Percentiles rank a stretch among this genome's conserved stretches.
These are phyloP conservation scores for Tribonema minus DNA, from an alignment of 108 stramenopile genomes.

Conservation along the genomic window DNA sequence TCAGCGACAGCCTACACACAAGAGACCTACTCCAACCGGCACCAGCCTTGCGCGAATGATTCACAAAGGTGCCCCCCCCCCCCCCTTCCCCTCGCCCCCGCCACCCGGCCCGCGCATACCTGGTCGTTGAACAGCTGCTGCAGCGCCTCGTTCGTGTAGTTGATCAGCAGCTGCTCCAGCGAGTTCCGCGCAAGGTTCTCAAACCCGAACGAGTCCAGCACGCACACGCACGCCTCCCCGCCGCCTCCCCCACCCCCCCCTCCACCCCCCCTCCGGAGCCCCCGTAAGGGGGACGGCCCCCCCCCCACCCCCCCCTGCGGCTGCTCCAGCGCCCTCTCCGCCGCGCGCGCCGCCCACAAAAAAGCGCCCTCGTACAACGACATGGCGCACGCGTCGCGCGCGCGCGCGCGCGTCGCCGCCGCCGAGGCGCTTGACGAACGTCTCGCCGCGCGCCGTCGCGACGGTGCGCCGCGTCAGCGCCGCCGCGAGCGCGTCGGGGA, in stretches of 20 bases:
- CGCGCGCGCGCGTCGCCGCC: neutral
- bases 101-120: conserved; percentile 78
- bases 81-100: too few species aligned
- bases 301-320: neutral
- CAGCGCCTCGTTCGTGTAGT: conserved; percentile 88
- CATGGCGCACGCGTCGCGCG: neutral
- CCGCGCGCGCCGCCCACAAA: neutral
- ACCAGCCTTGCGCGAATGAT: too few species aligned
- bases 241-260: neutral
- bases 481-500: neutral
- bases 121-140: conserved; percentile 89
- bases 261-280: too few species aligned
- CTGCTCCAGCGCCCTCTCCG: too few species aligned
- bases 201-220: conserved; percentile 49
- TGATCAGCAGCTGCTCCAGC: conserved; percentile 91
- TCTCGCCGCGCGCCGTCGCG: neutral
- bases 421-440: neutral
- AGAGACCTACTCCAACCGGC: too few species aligned
- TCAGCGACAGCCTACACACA: too few species aligned
- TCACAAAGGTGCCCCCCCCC: too few species aligned
- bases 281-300: too few species aligned
- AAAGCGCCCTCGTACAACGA: neutral
- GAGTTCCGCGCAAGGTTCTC: conserved; percentile 87
- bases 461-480: neutral
- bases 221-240: neutral